Evolutionary conservation across 1,284 basidiomycete species (phyloP).

Genomic region (Polyporus tsugae): DNA sequence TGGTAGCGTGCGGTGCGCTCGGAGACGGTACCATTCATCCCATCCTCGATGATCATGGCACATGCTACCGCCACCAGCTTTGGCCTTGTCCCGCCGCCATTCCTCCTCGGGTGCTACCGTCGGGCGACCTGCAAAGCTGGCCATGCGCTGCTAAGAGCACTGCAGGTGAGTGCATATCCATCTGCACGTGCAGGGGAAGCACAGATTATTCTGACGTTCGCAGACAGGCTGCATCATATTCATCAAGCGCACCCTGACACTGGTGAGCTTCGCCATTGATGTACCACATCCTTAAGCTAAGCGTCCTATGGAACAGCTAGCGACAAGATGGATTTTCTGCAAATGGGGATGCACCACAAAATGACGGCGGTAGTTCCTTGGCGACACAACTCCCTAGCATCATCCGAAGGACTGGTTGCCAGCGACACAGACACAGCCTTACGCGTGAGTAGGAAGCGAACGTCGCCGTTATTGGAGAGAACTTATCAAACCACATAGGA

Average conservation of each 20-base stretch:
- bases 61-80: neutral
- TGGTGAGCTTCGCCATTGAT: constrained; percentile 7
- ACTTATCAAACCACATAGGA: neutral
- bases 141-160: neutral
- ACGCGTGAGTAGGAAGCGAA: neutral
- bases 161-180: neutral
- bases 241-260: constrained; percentile 6
- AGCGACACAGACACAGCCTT: neutral
- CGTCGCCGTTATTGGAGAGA: constrained; percentile 4
- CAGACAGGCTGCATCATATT: constrained; percentile 7
- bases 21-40: neutral
- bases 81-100: neutral
- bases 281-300: neutral
- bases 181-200: neutral
- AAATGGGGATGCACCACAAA: neutral
- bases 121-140: neutral
- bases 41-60: neutral
- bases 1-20: constrained; percentile 6
- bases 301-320: neutral
- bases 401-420: neutral
- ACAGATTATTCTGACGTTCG: neutral
- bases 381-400: neutral
- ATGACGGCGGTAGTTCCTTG: neutral
- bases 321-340: neutral
- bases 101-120: neutral